phyloP scores from a whole-genome alignment of 495 filamentous ascomycete genomes.

The Penicillium cataractarum region DNA sequence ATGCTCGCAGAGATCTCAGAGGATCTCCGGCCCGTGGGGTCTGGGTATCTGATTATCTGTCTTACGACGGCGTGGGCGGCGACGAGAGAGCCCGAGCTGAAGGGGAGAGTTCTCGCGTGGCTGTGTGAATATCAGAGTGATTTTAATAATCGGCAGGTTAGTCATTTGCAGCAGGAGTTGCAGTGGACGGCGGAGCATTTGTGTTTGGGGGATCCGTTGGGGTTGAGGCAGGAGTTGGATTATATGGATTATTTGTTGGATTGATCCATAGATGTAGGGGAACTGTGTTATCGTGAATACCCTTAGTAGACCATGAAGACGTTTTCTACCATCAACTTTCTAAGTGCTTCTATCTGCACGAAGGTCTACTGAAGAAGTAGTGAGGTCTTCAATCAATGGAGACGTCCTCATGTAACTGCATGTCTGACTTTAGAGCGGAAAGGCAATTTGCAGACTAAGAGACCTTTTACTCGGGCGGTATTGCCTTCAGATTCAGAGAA shows the following conservation, averaged over 20 bases:
- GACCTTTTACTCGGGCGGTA: no score
- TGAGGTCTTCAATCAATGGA: no score
- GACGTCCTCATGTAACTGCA: no score
- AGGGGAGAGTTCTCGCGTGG: slow-evolving; percentile 14
- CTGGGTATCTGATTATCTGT: slow-evolving; percentile 36
- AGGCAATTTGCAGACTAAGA: no score
- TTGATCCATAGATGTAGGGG: not conserved
- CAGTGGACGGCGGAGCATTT: slow-evolving; percentile 20
- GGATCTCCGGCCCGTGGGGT: slow-evolving; percentile 39
- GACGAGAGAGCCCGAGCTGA: slow-evolving; percentile 23
- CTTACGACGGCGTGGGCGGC: slow-evolving; percentile 35
- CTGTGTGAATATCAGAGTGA: slow-evolving; percentile 36
- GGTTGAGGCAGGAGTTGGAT: not conserved
- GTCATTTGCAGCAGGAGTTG: slow-evolving; percentile 7
- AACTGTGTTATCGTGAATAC: not conserved
- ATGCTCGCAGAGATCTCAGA: slow-evolving; percentile 28
- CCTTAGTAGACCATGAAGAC: no score
- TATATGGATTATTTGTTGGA: not conserved
- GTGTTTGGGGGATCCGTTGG: slow-evolving; percentile 16
- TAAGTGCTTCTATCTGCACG: no score
- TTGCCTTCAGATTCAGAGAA: no score
- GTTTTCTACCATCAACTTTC: no score
- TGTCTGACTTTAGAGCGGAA: no score
- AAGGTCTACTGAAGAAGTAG: no score
- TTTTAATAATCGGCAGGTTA: slow-evolving; percentile 18